A percentile compares a stretch with the other conserved stretches of the same genome.
phyloP scores from a whole-genome alignment of 345 rosid genomes.

The Brassica napus region Da-Ae NC_063443.1:15389501-15390000 shows the following conservation, averaged over 20 bases:
- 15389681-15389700: constrained; percentile 51
- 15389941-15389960: constrained; percentile 38
- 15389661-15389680: constrained; percentile 71
- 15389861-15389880: not conserved
- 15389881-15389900: not conserved
- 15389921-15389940: not conserved
- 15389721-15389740: constrained; percentile 70
- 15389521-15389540: constrained; percentile 56
- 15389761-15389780: constrained; percentile 55
- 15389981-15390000: constrained; percentile 63
- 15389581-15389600: constrained; percentile 61
- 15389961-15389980: constrained; percentile 80
- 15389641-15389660: constrained; percentile 46
- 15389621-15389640: constrained; percentile 54
- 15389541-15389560: constrained; percentile 62
- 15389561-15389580: constrained; percentile 56
- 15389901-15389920: not conserved
- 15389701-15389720: constrained; percentile 58
- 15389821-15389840: no score
- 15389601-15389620: constrained; percentile 78
- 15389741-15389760: constrained; percentile 51
- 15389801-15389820: not conserved
- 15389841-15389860: not conserved
- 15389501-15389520: constrained; percentile 47
- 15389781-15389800: constrained; percentile 9